Conservation (phyloP, 768 basidiomycete genomes). For the Tylopilus vinaceipallidus region DNA sequence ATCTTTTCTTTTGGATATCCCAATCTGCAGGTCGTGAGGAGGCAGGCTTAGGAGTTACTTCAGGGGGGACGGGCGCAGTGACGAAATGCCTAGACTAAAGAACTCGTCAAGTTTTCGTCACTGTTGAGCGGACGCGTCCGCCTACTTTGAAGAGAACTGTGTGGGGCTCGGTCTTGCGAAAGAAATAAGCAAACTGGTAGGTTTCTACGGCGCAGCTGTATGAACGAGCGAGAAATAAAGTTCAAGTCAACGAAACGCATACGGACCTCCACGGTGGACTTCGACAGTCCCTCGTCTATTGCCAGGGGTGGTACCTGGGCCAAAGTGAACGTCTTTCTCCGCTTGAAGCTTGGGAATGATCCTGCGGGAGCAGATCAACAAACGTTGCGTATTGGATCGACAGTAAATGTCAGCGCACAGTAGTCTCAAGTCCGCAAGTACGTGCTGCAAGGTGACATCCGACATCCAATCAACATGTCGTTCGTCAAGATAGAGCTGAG, state of each 20-base stretch:
- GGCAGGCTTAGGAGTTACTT: conserved; percentile 18
- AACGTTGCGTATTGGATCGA: background rate
- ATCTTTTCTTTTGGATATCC: conserved; percentile 18
- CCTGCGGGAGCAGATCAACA: conserved; percentile 35
- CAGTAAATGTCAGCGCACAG: conserved; percentile 40
- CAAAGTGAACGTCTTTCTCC: conserved; percentile 49
- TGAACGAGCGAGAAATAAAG: conserved; percentile 5
- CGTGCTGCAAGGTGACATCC: conserved; percentile 73
- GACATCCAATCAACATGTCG: conserved; percentile 91
- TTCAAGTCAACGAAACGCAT: background rate
- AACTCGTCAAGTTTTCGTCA: background rate
- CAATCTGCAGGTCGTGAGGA: background rate
- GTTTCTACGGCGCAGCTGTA: conserved; percentile 47
- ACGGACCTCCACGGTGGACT: conserved; percentile 77
- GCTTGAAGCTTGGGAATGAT: conserved; percentile 64
- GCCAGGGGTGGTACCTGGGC: conserved; percentile 38
- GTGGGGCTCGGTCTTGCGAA: conserved; percentile 80
- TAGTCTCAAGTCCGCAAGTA: conserved; percentile 76
- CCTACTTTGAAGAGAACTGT: conserved; percentile 80
- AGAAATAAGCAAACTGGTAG: conserved; percentile 91
- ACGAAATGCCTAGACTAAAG: conserved; percentile 43
- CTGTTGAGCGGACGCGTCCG: background rate
- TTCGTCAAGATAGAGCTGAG: conserved; percentile 82
- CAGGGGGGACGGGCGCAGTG: conserved; percentile 26
- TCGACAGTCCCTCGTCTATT: conserved; percentile 73